These are phyloP conservation scores for Pichia sp. DNA, from an alignment of 1,139 yeast genomes.

Conservation along the genomic window DNA sequence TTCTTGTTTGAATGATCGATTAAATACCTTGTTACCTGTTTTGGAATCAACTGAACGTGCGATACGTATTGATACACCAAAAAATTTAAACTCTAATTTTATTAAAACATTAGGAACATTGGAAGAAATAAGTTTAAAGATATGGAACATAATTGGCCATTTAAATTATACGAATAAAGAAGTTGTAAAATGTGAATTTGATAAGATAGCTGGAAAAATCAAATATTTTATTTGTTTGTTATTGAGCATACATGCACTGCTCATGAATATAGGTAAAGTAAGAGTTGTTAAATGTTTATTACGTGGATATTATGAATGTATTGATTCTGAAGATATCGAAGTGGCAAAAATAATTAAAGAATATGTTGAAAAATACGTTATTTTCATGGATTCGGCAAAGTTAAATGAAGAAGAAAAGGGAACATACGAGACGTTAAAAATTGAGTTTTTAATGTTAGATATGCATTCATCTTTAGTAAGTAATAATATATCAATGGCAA, in stretches of 20 bases:
- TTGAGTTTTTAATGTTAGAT: constrained; percentile 22
- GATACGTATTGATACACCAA: constrained; percentile 6
- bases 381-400: neutral
- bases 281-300: constrained; percentile 20
- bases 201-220: neutral
- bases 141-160: constrained; percentile 30
- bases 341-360: constrained; percentile 18
- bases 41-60: constrained; percentile 15
- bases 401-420: constrained; percentile 1
- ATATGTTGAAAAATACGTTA: constrained; percentile 11
- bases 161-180: neutral
- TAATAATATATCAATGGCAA: constrained; percentile 26
- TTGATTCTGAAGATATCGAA: constrained; percentile 16
- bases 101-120: constrained; percentile 9
- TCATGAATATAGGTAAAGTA: constrained; percentile 14
- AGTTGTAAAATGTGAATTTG: neutral
- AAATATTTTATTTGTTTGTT: constrained; percentile 25
- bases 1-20: constrained; percentile 13
- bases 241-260: constrained; percentile 25
- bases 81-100: neutral
- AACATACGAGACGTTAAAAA: constrained; percentile 10
- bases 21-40: constrained; percentile 14
- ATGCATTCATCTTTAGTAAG: constrained; percentile 23
- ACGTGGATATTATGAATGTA: constrained; percentile 12
- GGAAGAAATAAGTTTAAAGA: constrained; percentile 24